These are phyloP conservation scores for Panus rudis DNA, from an alignment of 768 basidiomycete species.

Conservation along the genomic window DNA sequence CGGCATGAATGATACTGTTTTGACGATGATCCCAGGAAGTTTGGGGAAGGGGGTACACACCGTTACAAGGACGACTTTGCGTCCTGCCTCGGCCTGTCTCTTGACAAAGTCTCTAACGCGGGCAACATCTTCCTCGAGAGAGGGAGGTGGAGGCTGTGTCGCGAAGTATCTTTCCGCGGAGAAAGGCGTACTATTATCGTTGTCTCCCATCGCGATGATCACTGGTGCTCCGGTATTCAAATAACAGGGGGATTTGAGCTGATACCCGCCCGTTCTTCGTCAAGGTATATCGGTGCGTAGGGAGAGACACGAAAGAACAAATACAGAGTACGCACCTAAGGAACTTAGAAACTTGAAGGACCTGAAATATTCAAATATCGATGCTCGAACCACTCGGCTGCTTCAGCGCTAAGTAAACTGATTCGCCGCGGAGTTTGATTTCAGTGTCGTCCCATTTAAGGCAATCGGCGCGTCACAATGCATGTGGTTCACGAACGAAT, in stretches of 20 bases:
- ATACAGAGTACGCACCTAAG: too few species aligned
- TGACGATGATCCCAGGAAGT: background rate
- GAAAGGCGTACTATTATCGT: slow-evolving; percentile 34
- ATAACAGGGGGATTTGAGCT: background rate
- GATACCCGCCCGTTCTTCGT: background rate
- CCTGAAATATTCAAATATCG: too few species aligned
- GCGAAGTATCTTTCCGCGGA: slow-evolving; percentile 88
- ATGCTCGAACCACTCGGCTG: too few species aligned
- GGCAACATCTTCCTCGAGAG: slow-evolving; percentile 61
- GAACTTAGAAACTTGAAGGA: too few species aligned
- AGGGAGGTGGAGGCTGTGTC: slow-evolving; percentile 73
- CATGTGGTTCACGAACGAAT: too few species aligned
- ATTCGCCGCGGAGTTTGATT: too few species aligned
- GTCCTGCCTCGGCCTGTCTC: slow-evolving; percentile 54
- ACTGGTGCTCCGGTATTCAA: background rate
- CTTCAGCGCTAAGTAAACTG: too few species aligned
- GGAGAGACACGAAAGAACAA: too few species aligned
- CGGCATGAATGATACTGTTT: slow-evolving; percentile 4
- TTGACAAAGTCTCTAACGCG: slow-evolving; percentile 63
- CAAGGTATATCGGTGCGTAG: too few species aligned
- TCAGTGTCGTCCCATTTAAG: too few species aligned
- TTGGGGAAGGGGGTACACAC: slow-evolving; percentile 39
- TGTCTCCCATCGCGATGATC: background rate
- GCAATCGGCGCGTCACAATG: too few species aligned
- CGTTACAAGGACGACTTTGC: slow-evolving; percentile 88